These are phyloP conservation scores for Myriangium duriaei DNA, from an alignment of 2,329 filamentous ascomycete species.

Conservation along the genomic window DNA sequence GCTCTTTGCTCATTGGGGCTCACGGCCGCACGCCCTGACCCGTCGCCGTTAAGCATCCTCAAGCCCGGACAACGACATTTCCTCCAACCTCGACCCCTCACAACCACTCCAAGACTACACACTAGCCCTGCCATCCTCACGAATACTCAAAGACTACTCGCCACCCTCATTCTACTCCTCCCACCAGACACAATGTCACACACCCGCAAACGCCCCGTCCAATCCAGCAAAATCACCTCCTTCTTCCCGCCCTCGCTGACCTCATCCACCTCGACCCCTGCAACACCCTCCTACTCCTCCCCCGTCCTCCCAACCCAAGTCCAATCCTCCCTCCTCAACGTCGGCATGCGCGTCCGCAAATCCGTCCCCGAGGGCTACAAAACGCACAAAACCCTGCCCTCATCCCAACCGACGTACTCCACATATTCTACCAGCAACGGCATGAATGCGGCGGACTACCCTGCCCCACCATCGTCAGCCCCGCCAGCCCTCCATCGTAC, in stretches of 20 bases:
- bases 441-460: neutral
- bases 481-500: neutral
- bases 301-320: conserved; percentile 48
- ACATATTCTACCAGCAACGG: conserved; percentile 5
- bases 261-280: conserved; percentile 9
- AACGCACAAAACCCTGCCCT: conserved; percentile 41
- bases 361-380: conserved; percentile 91
- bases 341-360: conserved; percentile 92
- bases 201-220: conserved; percentile 30
- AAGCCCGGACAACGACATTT: no score
- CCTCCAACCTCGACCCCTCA: no score
- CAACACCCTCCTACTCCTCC: conserved; percentile 9
- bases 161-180: no score
- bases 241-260: conserved; percentile 25
- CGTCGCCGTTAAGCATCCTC: no score
- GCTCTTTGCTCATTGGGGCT: no score
- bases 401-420: conserved; percentile 8
- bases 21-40: no score
- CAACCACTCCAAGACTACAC: no score
- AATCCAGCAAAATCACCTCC: conserved; percentile 28
- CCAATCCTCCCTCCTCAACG: conserved; percentile 73
- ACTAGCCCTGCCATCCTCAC: no score
- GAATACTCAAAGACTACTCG: no score
- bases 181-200: conserved; percentile 14
- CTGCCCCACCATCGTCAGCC: neutral